These are phyloP conservation scores for Colletotrichum karsti DNA, from an alignment of 2,329 filamentous ascomycete species.

Conservation along the genomic window DNA sequence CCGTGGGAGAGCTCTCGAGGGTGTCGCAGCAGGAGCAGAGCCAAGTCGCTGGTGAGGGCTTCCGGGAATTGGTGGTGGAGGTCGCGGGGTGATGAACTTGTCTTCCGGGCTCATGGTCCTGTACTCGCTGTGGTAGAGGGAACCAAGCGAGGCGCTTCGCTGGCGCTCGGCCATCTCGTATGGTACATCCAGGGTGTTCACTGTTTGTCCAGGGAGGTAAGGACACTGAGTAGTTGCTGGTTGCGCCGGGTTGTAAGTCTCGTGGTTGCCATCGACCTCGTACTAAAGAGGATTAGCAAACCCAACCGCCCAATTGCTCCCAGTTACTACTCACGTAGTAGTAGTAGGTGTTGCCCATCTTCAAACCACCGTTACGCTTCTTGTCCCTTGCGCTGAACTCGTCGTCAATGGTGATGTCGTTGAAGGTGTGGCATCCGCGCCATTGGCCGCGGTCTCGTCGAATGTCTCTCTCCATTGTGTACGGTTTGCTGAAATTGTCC, in stretches of 20 bases:
- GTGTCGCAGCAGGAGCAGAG: constrained; percentile 41
- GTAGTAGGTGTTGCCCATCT: constrained; percentile 94
- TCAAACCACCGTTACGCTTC: constrained; percentile 80
- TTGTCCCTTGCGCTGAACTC: constrained; percentile 57
- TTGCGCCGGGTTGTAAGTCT: constrained; percentile 77
- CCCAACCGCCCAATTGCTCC: neutral
- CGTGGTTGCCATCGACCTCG: constrained; percentile 79
- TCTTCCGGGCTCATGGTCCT: constrained; percentile 82
- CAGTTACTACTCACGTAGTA: constrained; percentile 78
- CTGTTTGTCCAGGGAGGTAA: constrained; percentile 84
- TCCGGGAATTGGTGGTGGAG: constrained; percentile 49
- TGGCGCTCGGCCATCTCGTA: constrained; percentile 68
- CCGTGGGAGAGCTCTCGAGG: constrained; percentile 35
- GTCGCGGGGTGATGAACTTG: constrained; percentile 76
- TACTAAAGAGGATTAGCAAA: constrained; percentile 64
- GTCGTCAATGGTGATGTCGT: constrained; percentile 85
- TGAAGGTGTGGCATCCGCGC: constrained; percentile 88
- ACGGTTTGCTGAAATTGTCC: constrained; percentile 88
- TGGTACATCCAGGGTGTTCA: constrained; percentile 87
- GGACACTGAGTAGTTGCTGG: constrained; percentile 84
- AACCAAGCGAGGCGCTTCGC: constrained; percentile 73
- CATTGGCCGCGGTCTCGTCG: constrained; percentile 80
- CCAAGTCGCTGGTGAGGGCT: constrained; percentile 43
- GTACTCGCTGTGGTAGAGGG: constrained; percentile 64
- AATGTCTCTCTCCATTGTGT: constrained; percentile 83